Evolutionary conservation across 2,329 filamentous ascomycete genomes (phyloP).

Genomic region (Intubia oerlemansii): DNA sequence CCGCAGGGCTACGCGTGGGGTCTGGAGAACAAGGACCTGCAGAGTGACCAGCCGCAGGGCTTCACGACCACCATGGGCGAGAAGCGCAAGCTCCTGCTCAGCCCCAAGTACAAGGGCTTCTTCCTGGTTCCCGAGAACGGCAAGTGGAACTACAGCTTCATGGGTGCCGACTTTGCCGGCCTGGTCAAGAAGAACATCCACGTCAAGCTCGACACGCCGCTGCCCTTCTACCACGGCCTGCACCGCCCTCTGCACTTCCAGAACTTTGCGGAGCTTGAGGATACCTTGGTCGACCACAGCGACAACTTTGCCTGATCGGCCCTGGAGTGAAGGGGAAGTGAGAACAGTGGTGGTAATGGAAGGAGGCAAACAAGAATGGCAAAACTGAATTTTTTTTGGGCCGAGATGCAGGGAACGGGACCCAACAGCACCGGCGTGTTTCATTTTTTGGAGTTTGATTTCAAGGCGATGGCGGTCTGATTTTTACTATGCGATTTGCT

Average conservation of each 20-base stretch:
- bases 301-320: conserved; percentile 92
- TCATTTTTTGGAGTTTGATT: too few species aligned
- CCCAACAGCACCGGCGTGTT: too few species aligned
- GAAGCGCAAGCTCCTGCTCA: conserved; percentile 84
- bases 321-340: too few species aligned
- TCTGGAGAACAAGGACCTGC: conserved; percentile 79
- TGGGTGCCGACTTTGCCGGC: conserved; percentile 71
- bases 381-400: too few species aligned
- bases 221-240: conserved; percentile 76
- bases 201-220: conserved; percentile 83
- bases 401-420: too few species aligned
- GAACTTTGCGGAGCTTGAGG: conserved; percentile 91
- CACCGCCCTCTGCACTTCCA: conserved; percentile 92
- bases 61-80: conserved; percentile 85
- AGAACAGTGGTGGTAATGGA: background rate
- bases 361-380: background rate
- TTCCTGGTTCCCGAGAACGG: conserved; percentile 85
- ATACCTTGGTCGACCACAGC: conserved; percentile 81
- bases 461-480: too few species aligned
- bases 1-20: conserved; percentile 94
- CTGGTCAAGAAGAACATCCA: conserved; percentile 81
- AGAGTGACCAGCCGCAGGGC: conserved; percentile 82
- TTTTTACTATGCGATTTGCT: too few species aligned
- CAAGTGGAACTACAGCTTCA: conserved; percentile 96
- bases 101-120: conserved; percentile 83